These are phyloP conservation scores for Russula griseocarnosa DNA, from an alignment of 768 basidiomycete species.

Conservation along the genomic window DNA sequence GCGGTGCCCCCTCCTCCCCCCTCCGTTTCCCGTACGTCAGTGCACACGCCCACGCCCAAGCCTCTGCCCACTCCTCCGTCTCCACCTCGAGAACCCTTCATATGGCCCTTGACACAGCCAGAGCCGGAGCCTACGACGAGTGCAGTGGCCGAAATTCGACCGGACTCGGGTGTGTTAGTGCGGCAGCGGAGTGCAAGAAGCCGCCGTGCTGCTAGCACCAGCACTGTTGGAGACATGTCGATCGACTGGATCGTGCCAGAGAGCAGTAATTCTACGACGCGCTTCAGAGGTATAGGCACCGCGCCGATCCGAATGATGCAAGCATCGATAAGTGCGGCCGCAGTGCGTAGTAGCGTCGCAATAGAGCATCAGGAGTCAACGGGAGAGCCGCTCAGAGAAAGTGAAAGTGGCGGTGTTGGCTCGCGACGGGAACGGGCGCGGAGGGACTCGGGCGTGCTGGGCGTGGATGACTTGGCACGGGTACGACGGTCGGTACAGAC, in stretches of 20 bases:
- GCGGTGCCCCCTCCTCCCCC: background rate
- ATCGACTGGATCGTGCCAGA: conserved; percentile 26
- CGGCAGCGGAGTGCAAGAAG: background rate
- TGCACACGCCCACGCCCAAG: too few relatives aligned
- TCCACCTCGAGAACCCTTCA: background rate
- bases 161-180: background rate
- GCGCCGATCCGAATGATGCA: conserved; percentile 18
- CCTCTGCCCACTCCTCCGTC: background rate
- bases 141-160: background rate
- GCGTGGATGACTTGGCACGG: conserved; percentile 16
- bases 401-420: background rate
- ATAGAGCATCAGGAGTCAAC: conserved; percentile 7
- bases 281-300: conserved; percentile 12
- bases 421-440: background rate
- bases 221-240: conserved; percentile 6
- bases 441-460: conserved; percentile 17
- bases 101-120: background rate
- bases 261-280: background rate
- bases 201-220: background rate
- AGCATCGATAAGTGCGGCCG: background rate
- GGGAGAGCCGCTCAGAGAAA: background rate
- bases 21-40: background rate
- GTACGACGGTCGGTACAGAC: background rate
- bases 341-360: conserved; percentile 17
- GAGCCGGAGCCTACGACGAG: background rate